Percentiles rank a stretch among this genome's conserved stretches.
Evolutionary conservation across 306 rosid genomes (phyloP).

Genomic region (Prunus mira): DNA sequence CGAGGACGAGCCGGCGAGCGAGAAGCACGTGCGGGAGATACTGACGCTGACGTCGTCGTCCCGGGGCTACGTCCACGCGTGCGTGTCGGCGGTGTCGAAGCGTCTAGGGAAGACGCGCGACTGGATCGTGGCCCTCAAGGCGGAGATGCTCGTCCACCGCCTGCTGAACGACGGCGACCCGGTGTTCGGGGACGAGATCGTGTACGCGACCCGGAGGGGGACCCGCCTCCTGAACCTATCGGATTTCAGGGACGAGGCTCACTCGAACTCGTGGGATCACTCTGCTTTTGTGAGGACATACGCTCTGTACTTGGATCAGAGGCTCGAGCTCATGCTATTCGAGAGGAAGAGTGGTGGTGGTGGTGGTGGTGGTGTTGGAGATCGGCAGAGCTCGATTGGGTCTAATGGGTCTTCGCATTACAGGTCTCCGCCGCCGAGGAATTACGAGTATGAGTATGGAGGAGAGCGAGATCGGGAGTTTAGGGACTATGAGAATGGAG

Average conservation of each 20-base stretch:
- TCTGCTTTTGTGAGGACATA: slow-evolving; percentile 86
- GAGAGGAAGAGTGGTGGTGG: slow-evolving; percentile 45
- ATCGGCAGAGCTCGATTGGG: not conserved
- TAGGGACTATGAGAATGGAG: slow-evolving; percentile 43
- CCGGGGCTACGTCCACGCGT: slow-evolving; percentile 74
- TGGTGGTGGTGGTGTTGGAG: slow-evolving; percentile 7
- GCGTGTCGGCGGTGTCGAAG: slow-evolving; percentile 74
- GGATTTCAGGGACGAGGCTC: slow-evolving; percentile 94
- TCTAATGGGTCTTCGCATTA: slow-evolving; percentile 32
- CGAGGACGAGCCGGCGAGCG: slow-evolving; percentile 90
- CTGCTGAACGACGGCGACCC: slow-evolving; percentile 78
- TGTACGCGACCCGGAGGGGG: slow-evolving; percentile 86
- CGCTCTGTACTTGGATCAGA: slow-evolving; percentile 86
- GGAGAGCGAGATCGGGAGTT: slow-evolving; percentile 42
- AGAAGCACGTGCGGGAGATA: slow-evolving; percentile 80
- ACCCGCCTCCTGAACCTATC: slow-evolving; percentile 84
- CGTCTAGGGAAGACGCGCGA: slow-evolving; percentile 90
- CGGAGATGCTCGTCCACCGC: slow-evolving; percentile 69
- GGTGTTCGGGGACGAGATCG: slow-evolving; percentile 77
- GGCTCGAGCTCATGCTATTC: slow-evolving; percentile 69
- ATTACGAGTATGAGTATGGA: slow-evolving; percentile 58
- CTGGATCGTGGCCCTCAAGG: slow-evolving; percentile 95
- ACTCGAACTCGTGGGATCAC: slow-evolving; percentile 96
- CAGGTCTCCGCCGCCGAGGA: slow-evolving; percentile 73
- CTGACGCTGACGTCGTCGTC: slow-evolving; percentile 67